Conservation (phyloP, 352 stramenopile species). For the Phytophthora brassicae region DNA sequence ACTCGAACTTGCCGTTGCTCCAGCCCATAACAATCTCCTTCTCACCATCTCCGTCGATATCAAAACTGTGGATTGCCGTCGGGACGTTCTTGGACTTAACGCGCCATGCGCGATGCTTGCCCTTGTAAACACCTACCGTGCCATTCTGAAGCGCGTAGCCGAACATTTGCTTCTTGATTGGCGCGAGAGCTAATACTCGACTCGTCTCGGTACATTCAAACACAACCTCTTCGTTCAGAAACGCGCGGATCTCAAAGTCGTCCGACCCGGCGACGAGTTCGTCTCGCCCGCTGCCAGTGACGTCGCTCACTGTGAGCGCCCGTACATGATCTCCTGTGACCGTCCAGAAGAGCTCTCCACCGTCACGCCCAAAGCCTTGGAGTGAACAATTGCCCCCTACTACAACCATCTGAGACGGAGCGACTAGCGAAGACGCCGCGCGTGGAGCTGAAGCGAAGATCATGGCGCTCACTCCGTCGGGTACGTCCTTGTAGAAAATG, state of each 20-base stretch:
- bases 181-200: constrained; percentile 63
- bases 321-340: constrained; percentile 91
- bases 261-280: constrained; percentile 90
- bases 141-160: constrained; percentile 91
- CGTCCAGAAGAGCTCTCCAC: constrained; percentile 89
- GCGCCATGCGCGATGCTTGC: constrained; percentile 85
- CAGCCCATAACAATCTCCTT: constrained; percentile 90
- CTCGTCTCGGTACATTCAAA: constrained; percentile 90
- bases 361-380: constrained; percentile 82
- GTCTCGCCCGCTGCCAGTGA: constrained; percentile 63
- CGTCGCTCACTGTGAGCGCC: constrained; percentile 75
- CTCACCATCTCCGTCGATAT: constrained; percentile 90
- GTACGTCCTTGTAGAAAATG: constrained; percentile 92
- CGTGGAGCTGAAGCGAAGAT: constrained; percentile 60
- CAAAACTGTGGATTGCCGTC: constrained; percentile 81
- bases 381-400: constrained; percentile 93
- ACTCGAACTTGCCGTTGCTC: constrained; percentile 90
- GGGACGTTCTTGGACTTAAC: constrained; percentile 91
- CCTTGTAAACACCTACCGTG: constrained; percentile 92
- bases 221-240: constrained; percentile 89
- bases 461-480: constrained; percentile 85
- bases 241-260: constrained; percentile 90
- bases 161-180: constrained; percentile 76
- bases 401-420: constrained; percentile 74
- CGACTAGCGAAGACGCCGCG: constrained; percentile 18